phyloP scores from a whole-genome alignment of 169 alveolate genomes.

The Eimeria acervulina region DNA sequence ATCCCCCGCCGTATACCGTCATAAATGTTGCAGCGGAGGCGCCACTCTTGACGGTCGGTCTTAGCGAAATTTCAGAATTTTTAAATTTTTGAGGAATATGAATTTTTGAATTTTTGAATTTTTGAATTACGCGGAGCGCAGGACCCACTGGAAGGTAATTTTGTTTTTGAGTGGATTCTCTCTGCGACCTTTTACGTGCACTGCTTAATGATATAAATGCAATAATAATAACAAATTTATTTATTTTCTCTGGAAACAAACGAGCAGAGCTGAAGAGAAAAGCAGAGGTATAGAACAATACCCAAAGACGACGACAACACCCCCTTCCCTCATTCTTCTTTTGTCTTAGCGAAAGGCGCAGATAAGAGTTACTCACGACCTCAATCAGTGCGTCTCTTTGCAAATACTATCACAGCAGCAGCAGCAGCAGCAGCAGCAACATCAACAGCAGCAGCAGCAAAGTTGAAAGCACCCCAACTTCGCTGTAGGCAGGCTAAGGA shows the following conservation, averaged over 20 bases:
- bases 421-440: neutral
- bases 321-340: neutral
- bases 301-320: too few species aligned
- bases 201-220: too few species aligned
- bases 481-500: neutral
- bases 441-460: too few species aligned
- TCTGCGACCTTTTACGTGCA: too few species aligned
- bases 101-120: too few species aligned
- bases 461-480: too few species aligned
- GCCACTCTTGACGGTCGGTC: neutral
- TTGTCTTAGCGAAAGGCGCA: neutral
- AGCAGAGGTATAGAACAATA: neutral
- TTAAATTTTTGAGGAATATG: too few species aligned
- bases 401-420: neutral
- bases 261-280: slow-evolving; percentile 17
- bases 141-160: slow-evolving; percentile 41
- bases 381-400: neutral
- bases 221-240: neutral
- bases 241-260: too few species aligned
- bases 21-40: slow-evolving; percentile 77
- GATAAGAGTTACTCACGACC: neutral
- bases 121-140: neutral
- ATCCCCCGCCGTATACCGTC: slow-evolving; percentile 79
- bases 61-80: neutral
- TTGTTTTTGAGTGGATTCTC: too few species aligned